Evolutionary conservation across 164 flowering plant genomes (phyloP).

Genomic region (Litsea cubeba): DNA sequence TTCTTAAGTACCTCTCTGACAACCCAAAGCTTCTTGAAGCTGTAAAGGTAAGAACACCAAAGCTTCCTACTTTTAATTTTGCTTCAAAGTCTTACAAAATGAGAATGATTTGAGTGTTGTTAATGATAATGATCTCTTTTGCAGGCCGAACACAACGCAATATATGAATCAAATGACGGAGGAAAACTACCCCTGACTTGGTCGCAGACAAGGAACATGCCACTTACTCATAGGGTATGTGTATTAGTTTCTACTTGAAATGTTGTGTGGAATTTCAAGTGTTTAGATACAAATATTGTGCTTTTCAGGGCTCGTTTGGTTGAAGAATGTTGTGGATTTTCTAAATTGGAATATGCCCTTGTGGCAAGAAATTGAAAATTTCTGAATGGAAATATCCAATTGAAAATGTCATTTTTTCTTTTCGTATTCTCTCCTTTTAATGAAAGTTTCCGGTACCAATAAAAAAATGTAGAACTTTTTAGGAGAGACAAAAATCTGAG

Average conservation of each 20-base stretch:
- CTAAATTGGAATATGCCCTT: too few relatives aligned
- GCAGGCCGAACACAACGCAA: constrained; percentile 71
- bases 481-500: too few relatives aligned
- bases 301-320: too few relatives aligned
- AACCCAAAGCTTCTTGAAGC: constrained; percentile 65
- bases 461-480: too few relatives aligned
- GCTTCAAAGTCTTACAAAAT: not conserved
- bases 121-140: constrained; percentile 3
- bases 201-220: constrained; percentile 78
- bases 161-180: constrained; percentile 32
- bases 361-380: too few relatives aligned
- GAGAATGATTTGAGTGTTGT: not conserved
- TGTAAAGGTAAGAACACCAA: constrained; percentile 46
- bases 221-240: constrained; percentile 56
- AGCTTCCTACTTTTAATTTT: not conserved
- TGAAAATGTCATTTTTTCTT: too few relatives aligned
- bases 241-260: not conserved
- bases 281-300: not conserved
- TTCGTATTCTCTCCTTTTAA: too few relatives aligned
- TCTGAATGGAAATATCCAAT: too few relatives aligned
- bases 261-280: not conserved
- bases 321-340: too few relatives aligned
- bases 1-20: constrained; percentile 80
- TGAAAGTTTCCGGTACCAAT: too few relatives aligned
- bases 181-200: constrained; percentile 44